Percentiles rank a stretch among this genome's conserved stretches.
Evolutionary conservation across 371 early-diverging fungal genomes (phyloP).

Genomic region (Actinomucor elegans): DNA sequence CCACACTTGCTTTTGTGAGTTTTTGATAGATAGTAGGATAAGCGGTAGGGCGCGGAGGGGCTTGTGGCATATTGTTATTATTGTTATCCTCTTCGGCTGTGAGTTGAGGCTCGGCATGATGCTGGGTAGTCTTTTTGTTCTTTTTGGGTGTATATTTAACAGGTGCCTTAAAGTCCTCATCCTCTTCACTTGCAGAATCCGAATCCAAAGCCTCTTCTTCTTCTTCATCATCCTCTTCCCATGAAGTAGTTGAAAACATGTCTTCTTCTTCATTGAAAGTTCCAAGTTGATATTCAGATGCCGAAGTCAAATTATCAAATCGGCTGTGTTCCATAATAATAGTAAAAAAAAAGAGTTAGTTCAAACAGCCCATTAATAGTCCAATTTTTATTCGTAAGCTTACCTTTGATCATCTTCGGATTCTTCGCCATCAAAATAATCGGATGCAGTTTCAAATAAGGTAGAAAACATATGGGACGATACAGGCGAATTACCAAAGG

Average conservation of each 20-base stretch:
- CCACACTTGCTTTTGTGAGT: conserved; percentile 63
- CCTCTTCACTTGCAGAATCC: neutral
- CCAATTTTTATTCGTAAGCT: too few relatives aligned
- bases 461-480: neutral
- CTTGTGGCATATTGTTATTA: conserved; percentile 1
- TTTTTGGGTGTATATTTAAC: neutral
- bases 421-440: too few relatives aligned
- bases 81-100: neutral
- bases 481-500: conserved; percentile 1
- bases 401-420: conserved; percentile 14
- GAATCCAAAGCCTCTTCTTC: neutral
- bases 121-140: neutral
- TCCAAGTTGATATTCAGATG: conserved; percentile 1
- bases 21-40: conserved; percentile 63
- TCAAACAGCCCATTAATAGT: too few relatives aligned
- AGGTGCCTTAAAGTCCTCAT: conserved; percentile 9
- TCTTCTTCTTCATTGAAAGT: conserved; percentile 6
- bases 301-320: conserved; percentile 3
- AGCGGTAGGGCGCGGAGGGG: conserved; percentile 8
- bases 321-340: conserved; percentile 3
- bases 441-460: too few relatives aligned
- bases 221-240: conserved; percentile 9
- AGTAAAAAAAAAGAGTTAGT: neutral
- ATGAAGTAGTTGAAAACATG: conserved; percentile 3
- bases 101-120: neutral